Percentiles rank a stretch among this genome's conserved stretches.
Conservation (phyloP, 2,329 filamentous ascomycete genomes). For the Paracorniculantispora psalliotae region DNA sequence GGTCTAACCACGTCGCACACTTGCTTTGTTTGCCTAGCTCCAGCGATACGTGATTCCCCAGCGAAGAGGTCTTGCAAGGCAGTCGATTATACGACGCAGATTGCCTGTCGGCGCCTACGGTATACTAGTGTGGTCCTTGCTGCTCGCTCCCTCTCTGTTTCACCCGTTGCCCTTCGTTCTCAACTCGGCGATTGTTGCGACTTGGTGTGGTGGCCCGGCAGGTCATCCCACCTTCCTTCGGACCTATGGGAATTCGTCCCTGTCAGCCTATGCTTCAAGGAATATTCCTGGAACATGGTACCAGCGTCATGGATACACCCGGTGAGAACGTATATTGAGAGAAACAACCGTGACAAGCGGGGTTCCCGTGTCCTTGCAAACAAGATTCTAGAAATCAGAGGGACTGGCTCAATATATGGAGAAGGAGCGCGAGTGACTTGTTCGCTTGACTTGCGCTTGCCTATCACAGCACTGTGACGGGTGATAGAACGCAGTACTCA, state of each 20-base stretch:
- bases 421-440: no score
- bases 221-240: neutral
- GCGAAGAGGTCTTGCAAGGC: neutral
- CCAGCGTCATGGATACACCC: neutral
- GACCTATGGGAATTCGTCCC: slow-evolving; percentile 2
- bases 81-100: neutral
- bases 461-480: neutral
- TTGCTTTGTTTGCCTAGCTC: neutral
- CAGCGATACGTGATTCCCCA: neutral
- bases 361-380: neutral
- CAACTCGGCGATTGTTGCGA: slow-evolving; percentile 11
- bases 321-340: no score
- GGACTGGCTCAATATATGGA: no score
- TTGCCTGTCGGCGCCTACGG: neutral
- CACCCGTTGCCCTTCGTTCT: neutral
- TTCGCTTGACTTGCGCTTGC: neutral
- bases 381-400: no score
- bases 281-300: neutral
- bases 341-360: neutral
- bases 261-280: neutral
- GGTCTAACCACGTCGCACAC: slow-evolving; percentile 1
- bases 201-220: neutral
- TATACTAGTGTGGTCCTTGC: neutral
- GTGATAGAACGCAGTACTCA: neutral
- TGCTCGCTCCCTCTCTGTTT: neutral